Base-by-base conservation (phyloP, 352 stramenopile genomes). In the Thraustotheca clavata region DNA sequence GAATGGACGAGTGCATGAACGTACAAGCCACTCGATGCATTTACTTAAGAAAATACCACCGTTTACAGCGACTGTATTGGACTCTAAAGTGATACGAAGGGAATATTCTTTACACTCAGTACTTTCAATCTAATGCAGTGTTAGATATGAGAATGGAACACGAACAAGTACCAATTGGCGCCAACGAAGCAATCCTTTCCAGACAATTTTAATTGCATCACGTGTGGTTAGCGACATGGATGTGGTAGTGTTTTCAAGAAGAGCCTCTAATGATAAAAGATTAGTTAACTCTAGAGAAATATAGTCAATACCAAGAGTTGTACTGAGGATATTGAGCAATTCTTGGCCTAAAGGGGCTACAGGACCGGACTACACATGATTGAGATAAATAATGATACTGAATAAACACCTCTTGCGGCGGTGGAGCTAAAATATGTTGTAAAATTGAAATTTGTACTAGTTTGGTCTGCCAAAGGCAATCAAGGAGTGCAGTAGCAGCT, bases 101-200 rank as follows among this genome's bases (percentile, higher is more conserved):
- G 79, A 79, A 35, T 89, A 63, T 40, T 85, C 72, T 67, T 89
- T 86, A 62, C 83, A 91, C 48, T 84, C 85, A 11, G 59, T 65
- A 36, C 78, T 88, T 60, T 75, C 69, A 0, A 62, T 24, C 55
- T 62, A 62, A 3, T 5, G 50, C 49, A 29, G 16, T 50, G 24
- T 20, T 5, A 47, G 22, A 24, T 47, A 47, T 47, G n/a, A 47
- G 27, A 24, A 4, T 47, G 39, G 39, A n/a, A 18, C 20, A 31
- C 18, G 26, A 59, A 24, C 48, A n/a, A 39, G 40, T 18, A 91
- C 68, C 40, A 91, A 46, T 18, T 52, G 75, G 4, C 70, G 39
- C 36, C 89, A 72, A 36, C 83, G 80, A 72, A 87, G 72, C 49
- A 71, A 78, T 2, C 79, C 77, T 75, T 91, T 91, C 83, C 83